Evolutionary conservation across 208 protist species (phyloP).

Genomic region (Giardia muris): DNA sequence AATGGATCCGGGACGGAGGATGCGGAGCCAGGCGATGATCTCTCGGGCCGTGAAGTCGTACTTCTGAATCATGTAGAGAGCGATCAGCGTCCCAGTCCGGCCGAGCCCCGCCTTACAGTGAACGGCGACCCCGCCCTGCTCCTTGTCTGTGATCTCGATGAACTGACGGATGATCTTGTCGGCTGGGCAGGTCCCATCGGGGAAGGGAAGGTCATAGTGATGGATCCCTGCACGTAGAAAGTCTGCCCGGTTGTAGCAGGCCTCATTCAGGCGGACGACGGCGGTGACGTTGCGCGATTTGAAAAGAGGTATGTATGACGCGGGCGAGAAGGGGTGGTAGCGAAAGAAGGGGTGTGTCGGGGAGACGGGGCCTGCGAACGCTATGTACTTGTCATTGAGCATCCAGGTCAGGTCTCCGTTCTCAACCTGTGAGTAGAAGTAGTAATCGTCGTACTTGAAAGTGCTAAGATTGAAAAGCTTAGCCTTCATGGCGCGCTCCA

Average conservation of each 20-base stretch:
- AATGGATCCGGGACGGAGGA: conserved; percentile 76
- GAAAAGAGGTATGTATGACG: conserved; percentile 34
- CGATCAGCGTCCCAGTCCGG: conserved; percentile 74
- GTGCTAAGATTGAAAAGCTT: conserved; percentile 57
- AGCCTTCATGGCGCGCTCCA: conserved; percentile 53
- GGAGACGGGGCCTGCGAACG: conserved; percentile 56
- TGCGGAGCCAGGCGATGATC: conserved; percentile 68
- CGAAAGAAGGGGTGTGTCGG: neutral
- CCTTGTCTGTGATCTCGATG: conserved; percentile 58
- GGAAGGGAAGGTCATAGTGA: conserved; percentile 70
- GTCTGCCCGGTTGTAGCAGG: conserved; percentile 58
- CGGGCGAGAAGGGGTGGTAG: neutral
- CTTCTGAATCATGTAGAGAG: conserved; percentile 66
- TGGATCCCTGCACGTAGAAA: conserved; percentile 64
- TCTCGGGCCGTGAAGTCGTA: conserved; percentile 68
- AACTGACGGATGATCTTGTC: conserved; percentile 63
- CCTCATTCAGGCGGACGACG: conserved; percentile 73
- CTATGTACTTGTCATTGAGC: conserved; percentile 66
- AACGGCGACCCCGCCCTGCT: conserved; percentile 56
- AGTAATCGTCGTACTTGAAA: conserved; percentile 68
- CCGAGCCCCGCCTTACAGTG: conserved; percentile 83
- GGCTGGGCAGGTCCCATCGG: conserved; percentile 66
- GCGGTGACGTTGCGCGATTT: conserved; percentile 54
- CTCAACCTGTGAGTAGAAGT: conserved; percentile 59
- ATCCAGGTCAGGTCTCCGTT: conserved; percentile 78